Evolutionary conservation across 1,284 basidiomycete species (phyloP).

Genomic region (Heterobasidion annosum): DNA sequence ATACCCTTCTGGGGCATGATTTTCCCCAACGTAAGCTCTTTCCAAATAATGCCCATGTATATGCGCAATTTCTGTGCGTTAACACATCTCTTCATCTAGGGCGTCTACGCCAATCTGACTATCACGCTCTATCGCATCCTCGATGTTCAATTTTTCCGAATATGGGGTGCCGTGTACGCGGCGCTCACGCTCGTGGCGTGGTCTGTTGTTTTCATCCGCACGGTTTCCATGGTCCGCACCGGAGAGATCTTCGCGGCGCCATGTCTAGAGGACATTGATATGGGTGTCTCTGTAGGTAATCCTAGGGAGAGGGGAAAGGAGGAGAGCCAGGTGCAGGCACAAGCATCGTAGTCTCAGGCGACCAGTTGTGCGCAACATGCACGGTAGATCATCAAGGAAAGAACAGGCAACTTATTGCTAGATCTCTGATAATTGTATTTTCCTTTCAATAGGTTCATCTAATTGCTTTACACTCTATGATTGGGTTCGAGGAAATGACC

Average conservation of each 20-base stretch:
- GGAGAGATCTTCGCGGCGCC: constrained; percentile 11
- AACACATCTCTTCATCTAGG: constrained; percentile 16
- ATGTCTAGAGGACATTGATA: constrained; percentile 2
- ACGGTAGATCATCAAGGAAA: too few relatives aligned
- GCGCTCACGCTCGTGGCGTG: constrained; percentile 37
- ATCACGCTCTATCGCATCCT: constrained; percentile 12
- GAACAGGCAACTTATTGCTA: too few relatives aligned
- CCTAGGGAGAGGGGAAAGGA: too few relatives aligned
- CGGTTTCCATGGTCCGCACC: constrained; percentile 1
- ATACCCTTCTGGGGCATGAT: constrained; percentile 40
- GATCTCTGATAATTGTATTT: too few relatives aligned
- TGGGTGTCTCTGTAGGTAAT: not conserved
- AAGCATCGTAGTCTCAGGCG: too few relatives aligned
- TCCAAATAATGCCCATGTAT: constrained; percentile 16
- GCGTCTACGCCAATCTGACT: constrained; percentile 7
- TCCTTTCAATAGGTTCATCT: too few relatives aligned
- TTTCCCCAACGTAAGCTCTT: constrained; percentile 36
- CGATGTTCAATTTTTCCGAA: constrained; percentile 25
- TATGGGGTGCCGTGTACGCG: constrained; percentile 25
- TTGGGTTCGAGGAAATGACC: too few relatives aligned
- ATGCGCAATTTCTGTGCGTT: constrained; percentile 22
- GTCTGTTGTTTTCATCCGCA: constrained; percentile 28
- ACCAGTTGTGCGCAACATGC: too few relatives aligned
- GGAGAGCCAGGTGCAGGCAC: too few relatives aligned
- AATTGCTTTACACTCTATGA: too few relatives aligned